These are phyloP conservation scores for Zygoascus biomembranicola DNA, from an alignment of 805 yeast genomes.

Conservation along the genomic window DNA sequence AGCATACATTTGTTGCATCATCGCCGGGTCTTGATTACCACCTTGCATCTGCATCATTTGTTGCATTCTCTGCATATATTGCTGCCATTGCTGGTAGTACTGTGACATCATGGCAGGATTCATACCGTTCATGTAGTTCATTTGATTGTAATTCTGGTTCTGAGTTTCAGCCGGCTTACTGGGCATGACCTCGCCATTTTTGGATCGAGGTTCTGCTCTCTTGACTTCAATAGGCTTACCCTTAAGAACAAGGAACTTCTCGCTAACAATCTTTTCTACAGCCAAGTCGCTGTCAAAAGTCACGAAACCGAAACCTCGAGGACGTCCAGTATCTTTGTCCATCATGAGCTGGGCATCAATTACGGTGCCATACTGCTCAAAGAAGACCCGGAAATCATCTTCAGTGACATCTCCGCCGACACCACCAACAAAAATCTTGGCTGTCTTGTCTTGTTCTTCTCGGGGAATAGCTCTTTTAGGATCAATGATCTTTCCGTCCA, in stretches of 20 bases:
- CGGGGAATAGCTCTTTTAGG: slow-evolving; percentile 96
- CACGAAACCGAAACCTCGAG: slow-evolving; percentile 95
- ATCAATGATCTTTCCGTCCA: slow-evolving; percentile 94
- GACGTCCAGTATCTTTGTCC: slow-evolving; percentile 93
- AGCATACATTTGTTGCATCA: slow-evolving; percentile 6
- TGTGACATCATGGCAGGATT: slow-evolving; percentile 36
- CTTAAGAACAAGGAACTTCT: slow-evolving; percentile 72
- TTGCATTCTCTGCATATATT: slow-evolving; percentile 32
- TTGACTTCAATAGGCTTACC: slow-evolving; percentile 53
- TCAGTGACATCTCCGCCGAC: slow-evolving; percentile 91
- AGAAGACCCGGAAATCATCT: slow-evolving; percentile 77
- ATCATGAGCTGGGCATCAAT: slow-evolving; percentile 96
- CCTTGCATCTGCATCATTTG: slow-evolving; percentile 25
- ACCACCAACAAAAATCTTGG: slow-evolving; percentile 96
- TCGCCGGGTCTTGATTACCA: not conserved
- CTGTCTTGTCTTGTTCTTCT: slow-evolving; percentile 94
- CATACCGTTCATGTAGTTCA: slow-evolving; percentile 26
- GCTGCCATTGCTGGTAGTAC: slow-evolving; percentile 35
- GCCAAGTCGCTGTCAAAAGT: slow-evolving; percentile 94
- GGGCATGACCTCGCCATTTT: slow-evolving; percentile 12
- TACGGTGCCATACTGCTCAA: slow-evolving; percentile 80
- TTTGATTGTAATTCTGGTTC: slow-evolving; percentile 6
- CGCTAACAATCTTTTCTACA: slow-evolving; percentile 78
- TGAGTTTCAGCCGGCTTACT: not conserved
- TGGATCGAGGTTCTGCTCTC: slow-evolving; percentile 36